These are phyloP conservation scores for Microdochium trichocladiopsis DNA, from an alignment of 2,329 filamentous ascomycete genomes.

Conservation along the genomic window DNA sequence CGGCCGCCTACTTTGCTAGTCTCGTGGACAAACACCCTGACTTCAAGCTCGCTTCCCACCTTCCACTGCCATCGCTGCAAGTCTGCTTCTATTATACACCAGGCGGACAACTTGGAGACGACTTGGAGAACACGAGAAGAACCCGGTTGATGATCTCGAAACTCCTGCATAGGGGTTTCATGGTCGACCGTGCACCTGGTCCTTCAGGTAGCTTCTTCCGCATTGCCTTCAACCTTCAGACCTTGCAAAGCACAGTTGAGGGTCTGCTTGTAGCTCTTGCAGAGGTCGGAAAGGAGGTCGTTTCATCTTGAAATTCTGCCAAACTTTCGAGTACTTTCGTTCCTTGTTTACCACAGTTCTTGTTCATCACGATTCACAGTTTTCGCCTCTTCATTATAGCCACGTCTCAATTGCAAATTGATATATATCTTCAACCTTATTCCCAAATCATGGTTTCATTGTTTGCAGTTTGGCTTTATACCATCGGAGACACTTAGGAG, in stretches of 20 bases:
- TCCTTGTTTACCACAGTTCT: no score
- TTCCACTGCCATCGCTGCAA: slow-evolving; percentile 81
- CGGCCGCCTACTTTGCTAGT: slow-evolving; percentile 61
- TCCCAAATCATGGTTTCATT: no score
- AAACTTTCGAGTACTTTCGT: no score
- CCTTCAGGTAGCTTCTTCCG: slow-evolving; percentile 49
- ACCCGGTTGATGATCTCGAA: slow-evolving; percentile 40
- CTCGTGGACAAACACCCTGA: slow-evolving; percentile 44
- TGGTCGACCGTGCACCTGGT: slow-evolving; percentile 55
- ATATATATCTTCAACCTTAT: no score
- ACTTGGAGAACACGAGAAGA: slow-evolving; percentile 39
- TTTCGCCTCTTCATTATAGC: no score
- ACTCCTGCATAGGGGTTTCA: slow-evolving; percentile 46
- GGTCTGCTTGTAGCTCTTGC: slow-evolving; percentile 18
- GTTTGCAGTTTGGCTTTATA: no score
- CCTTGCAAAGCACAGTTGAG: slow-evolving; percentile 39
- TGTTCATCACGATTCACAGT: no score
- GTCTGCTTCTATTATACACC: slow-evolving; percentile 88
- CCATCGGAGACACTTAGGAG: no score
- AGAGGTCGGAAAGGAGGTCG: slow-evolving; percentile 16
- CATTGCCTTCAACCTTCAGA: slow-evolving; percentile 53
- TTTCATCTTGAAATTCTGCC: no score
- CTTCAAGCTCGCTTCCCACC: slow-evolving; percentile 65
- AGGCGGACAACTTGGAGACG: no score
- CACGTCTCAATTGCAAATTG: no score